Conservation (phyloP, 192 early-diverging fungal species). For the Helicostylum pulchrum region DNA sequence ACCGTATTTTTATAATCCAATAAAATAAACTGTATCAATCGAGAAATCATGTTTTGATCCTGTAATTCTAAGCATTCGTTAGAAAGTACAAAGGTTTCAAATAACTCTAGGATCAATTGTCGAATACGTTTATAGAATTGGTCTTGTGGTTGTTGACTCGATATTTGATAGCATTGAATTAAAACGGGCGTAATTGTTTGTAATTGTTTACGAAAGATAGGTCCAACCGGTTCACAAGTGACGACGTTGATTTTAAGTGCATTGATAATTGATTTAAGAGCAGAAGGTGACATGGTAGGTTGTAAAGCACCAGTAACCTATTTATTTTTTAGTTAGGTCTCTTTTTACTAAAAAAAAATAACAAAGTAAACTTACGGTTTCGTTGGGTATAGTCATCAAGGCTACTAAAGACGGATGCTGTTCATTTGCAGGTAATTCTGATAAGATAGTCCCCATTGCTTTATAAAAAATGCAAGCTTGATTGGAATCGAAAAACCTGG, state of each 20-base stretch:
- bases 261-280: constrained; percentile 11
- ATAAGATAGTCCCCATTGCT: constrained; percentile 20
- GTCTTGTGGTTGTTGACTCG: background rate
- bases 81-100: constrained; percentile 9
- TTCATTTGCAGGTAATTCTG: background rate
- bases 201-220: constrained; percentile 12
- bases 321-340: no score
- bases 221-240: constrained; percentile 17
- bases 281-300: background rate
- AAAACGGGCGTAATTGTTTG: background rate
- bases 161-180: background rate
- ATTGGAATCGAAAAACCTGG: constrained; percentile 1
- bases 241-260: constrained; percentile 15
- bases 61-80: constrained; percentile 3
- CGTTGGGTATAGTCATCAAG: constrained; percentile 15
- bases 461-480: constrained; percentile 18
- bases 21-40: constrained; percentile 8
- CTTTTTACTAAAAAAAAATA: no score
- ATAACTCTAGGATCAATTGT: constrained; percentile 12
- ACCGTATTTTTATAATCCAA: constrained; percentile 5
- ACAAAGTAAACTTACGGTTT: constrained; percentile 17
- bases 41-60: constrained; percentile 7
- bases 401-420: constrained; percentile 12
- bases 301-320: constrained; percentile 12
- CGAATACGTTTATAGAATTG: background rate